Evolutionary conservation across 192 early-diverging fungal genomes (phyloP).

Genomic region (Coemansia umbellata): DNA sequence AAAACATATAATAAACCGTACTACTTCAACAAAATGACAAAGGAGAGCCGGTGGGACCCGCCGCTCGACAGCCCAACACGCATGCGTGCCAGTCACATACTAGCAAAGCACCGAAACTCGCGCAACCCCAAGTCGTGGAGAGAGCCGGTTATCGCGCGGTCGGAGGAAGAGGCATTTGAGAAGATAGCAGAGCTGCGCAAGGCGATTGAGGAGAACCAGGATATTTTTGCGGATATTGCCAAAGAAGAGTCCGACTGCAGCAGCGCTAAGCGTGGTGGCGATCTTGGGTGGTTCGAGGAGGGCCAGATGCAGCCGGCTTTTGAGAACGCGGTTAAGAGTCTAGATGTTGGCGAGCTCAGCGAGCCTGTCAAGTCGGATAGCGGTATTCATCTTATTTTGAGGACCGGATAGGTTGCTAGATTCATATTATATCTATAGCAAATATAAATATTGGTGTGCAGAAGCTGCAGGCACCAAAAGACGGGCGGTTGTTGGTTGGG

Average conservation of each 20-base stretch:
- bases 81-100: constrained; percentile 82
- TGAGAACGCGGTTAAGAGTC: constrained; percentile 81
- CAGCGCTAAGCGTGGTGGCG: constrained; percentile 84
- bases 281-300: constrained; percentile 80
- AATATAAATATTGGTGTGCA: too few relatives aligned
- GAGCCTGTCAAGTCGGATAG: constrained; percentile 82
- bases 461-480: too few relatives aligned
- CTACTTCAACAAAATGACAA: constrained; percentile 72
- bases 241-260: constrained; percentile 82
- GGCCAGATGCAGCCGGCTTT: constrained; percentile 92
- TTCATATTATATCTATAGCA: too few relatives aligned
- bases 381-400: constrained; percentile 89
- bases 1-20: constrained; percentile 64
- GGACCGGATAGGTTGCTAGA: constrained; percentile 73
- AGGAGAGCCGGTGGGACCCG: constrained; percentile 73
- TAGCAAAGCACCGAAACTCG: constrained; percentile 85
- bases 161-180: constrained; percentile 83
- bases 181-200: constrained; percentile 59
- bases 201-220: constrained; percentile 39
- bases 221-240: constrained; percentile 70
- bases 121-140: constrained; percentile 89
- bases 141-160: constrained; percentile 81
- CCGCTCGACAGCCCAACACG: constrained; percentile 41
- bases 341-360: constrained; percentile 81
- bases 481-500: too few relatives aligned